Evolutionary conservation across 805 yeast genomes (phyloP).

Genomic region (Yarrowia osloensis): DNA sequence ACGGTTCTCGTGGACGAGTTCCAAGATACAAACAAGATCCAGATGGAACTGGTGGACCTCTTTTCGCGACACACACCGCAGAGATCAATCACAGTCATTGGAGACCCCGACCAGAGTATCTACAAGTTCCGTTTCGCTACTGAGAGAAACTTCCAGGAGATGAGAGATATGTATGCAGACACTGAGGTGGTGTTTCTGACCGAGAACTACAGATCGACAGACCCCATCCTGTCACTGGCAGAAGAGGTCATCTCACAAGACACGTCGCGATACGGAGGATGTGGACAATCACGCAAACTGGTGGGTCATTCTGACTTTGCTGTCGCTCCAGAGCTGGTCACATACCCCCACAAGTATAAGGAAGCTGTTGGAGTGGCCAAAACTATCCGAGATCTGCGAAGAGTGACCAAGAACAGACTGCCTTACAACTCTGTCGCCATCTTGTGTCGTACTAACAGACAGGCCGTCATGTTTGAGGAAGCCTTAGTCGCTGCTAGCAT

Average conservation of each 20-base stretch:
- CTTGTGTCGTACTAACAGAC: slow-evolving; percentile 64
- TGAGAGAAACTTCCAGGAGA: slow-evolving; percentile 60
- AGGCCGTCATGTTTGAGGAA: slow-evolving; percentile 64
- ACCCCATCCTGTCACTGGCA: slow-evolving; percentile 62
- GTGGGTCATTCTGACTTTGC: slow-evolving; percentile 25
- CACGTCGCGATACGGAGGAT: slow-evolving; percentile 35
- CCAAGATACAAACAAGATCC: slow-evolving; percentile 85
- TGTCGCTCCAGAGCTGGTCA: slow-evolving; percentile 43
- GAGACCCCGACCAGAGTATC: slow-evolving; percentile 95
- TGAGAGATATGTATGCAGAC: slow-evolving; percentile 49
- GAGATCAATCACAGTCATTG: slow-evolving; percentile 73
- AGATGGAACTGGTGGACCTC: slow-evolving; percentile 63
- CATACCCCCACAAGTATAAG: slow-evolving; percentile 46
- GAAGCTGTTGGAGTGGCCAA: slow-evolving; percentile 64
- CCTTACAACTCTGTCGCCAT: slow-evolving; percentile 67
- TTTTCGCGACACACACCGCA: slow-evolving; percentile 44
- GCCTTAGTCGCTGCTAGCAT: slow-evolving; percentile 53
- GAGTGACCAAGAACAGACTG: slow-evolving; percentile 50
- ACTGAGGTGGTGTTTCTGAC: slow-evolving; percentile 49
- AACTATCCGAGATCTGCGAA: slow-evolving; percentile 54
- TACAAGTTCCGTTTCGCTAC: slow-evolving; percentile 86
- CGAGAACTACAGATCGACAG: slow-evolving; percentile 81
- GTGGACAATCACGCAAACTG: slow-evolving; percentile 23
- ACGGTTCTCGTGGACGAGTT: slow-evolving; percentile 92
- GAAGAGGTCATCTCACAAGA: slow-evolving; percentile 67